These are phyloP conservation scores for Epipyxis sp. DNA, from an alignment of 108 stramenopile genomes.

Conservation along the genomic window DNA sequence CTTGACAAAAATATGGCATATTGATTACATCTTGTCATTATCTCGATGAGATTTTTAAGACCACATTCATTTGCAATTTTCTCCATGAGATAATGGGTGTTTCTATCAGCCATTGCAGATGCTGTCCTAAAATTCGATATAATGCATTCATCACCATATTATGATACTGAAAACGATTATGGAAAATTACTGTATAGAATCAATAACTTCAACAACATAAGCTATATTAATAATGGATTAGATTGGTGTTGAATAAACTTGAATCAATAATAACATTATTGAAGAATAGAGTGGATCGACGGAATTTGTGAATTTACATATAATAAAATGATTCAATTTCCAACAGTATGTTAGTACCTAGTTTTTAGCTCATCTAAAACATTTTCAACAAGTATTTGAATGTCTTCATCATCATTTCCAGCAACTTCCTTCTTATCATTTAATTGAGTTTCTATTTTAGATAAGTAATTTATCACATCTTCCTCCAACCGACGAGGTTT, in stretches of 20 bases:
- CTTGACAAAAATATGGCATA: conserved; percentile 15
- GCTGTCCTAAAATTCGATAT: background rate
- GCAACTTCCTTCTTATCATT: background rate
- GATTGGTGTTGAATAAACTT: no score
- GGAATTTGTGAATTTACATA: no score
- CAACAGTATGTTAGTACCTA: no score
- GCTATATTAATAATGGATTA: no score
- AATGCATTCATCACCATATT: no score
- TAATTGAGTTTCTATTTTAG: conserved; percentile 2
- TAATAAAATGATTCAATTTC: no score
- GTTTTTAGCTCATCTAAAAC: background rate
- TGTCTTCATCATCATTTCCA: background rate
- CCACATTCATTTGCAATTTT: background rate
- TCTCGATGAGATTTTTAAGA: background rate
- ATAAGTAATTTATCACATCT: background rate
- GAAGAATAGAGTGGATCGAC: no score
- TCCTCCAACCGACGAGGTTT: conserved; percentile 31
- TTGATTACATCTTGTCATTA: background rate
- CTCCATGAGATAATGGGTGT: conserved; percentile 19
- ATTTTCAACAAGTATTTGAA: background rate
- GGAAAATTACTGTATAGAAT: no score
- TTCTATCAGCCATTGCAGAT: background rate
- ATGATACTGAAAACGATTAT: no score
- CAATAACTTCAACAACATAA: no score
- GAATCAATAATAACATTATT: no score